Base-by-base conservation (phyloP, 805 yeast species). In the Kluyveromyces aestuarii region DNA sequence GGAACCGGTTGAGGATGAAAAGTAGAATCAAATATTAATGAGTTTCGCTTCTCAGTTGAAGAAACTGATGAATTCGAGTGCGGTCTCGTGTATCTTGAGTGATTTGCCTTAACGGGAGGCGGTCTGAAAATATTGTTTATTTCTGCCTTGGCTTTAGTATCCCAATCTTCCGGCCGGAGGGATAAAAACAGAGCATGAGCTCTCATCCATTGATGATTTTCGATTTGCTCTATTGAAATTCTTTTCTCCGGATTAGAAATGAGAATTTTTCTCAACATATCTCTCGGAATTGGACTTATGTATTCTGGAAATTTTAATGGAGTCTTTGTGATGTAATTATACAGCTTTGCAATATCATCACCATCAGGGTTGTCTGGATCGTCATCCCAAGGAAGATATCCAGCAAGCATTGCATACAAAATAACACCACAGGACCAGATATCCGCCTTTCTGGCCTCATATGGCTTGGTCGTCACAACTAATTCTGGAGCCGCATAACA, bases 401-500 rank as follows among this genome's bases (percentile, higher is more conserved):
- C 99, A 0, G 98, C 91, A 44, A 93, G 73, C 96, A 93, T 93
- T 10, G 98, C 97, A 62, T 89, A 93, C 40, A 93, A 70, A 47
- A 93, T 93, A 27, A 93, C 90, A 51, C 99, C 99, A 59, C 96
- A 81, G 0, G 96, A 87, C 99, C 99, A 93, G 40, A 90, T 84
- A 68, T 93, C 99, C 33, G 88, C 97, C 67, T 88, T 89, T 52
- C 88, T 78, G 19, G 96, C 97, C 56, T 86, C 88, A 63, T 93
- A 93, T 14, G 95, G 89, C 47, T 81, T 77, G 53, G 82, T 87
- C 11, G 91, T 84, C 30, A 89, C 83, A 2, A 93, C 99, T 50
- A 93, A 71, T 64, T 93, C 99, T 0, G 99, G 99, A 1, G 99
- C 99, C 0, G 99, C 99, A 67, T 91, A 91, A 66, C 99, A 91